phyloP scores from a whole-genome alignment of 2,329 filamentous ascomycete genomes.

The Cadophora gregata region DNA sequence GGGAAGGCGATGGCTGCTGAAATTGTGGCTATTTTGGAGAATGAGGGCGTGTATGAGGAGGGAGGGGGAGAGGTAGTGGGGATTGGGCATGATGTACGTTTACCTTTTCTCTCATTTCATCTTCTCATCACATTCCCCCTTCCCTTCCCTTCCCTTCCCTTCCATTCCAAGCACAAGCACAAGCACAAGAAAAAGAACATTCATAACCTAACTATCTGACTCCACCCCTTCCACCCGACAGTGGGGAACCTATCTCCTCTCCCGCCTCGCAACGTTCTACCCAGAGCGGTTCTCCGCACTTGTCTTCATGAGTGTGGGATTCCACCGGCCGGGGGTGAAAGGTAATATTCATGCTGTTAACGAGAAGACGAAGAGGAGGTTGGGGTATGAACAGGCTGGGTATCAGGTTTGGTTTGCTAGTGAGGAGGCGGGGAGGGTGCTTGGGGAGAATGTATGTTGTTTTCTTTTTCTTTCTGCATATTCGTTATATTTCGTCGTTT shows the following conservation, averaged over 20 bases:
- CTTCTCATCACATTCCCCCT: too few species aligned
- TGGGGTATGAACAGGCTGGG: slow-evolving; percentile 33
- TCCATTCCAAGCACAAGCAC: too few species aligned
- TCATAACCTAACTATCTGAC: too few species aligned
- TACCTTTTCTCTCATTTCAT: too few species aligned
- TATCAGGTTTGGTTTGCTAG: slow-evolving; percentile 33
- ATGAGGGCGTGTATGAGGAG: slow-evolving; percentile 28
- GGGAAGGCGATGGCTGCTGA: slow-evolving; percentile 42
- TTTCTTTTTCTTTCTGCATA: background rate
- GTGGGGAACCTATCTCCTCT: slow-evolving; percentile 35
- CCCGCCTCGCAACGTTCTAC: slow-evolving; percentile 27
- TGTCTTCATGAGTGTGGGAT: slow-evolving; percentile 33
- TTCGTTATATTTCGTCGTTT: too few species aligned
- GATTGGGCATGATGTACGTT: slow-evolving; percentile 39
- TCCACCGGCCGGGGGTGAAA: slow-evolving; percentile 20
- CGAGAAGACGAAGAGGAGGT: slow-evolving; percentile 15
- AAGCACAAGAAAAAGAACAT: too few species aligned
- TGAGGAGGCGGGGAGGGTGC: slow-evolving; percentile 20
- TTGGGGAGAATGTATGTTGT: slow-evolving; percentile 32
- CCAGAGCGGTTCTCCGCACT: slow-evolving; percentile 27
- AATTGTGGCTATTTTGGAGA: slow-evolving; percentile 45
- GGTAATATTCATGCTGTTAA: slow-evolving; percentile 28
- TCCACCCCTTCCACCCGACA: too few species aligned
- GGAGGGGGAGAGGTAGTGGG: slow-evolving; percentile 29
- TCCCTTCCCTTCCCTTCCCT: too few species aligned